Base-by-base conservation (phyloP, 2,329 filamentous ascomycete species). In the Tolypocladium tundrense region DNA sequence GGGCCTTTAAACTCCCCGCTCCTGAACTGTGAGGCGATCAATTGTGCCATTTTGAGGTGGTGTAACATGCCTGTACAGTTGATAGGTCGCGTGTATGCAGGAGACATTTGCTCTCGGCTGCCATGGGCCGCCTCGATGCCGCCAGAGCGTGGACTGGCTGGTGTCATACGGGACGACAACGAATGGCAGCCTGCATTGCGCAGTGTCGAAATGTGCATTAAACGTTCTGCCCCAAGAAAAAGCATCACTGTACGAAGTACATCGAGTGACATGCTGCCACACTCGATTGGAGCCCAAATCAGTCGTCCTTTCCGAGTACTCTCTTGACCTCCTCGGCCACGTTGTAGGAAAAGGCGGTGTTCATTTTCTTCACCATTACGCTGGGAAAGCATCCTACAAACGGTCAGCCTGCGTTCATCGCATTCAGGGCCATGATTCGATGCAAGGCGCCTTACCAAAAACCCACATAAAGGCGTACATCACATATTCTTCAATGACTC, bases 381-480 rank as follows among this genome's bases (percentile, higher is more conserved):
- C 48, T 48, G 8, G 63, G 60, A n/a, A 64, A 64, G 42, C 60
- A 60, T 19, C 63, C 63, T 64, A 27, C 3, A 3, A 27, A 10
- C 48, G 0, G 35, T 60, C 48, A 55, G 53, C 24, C 9, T n/a
- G 11, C 13, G 6, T 24, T n/a, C 24, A 10, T n/a, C 1, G 27
- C n/a, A 31, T 51, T 13, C 16, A 1, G 2, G 10, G 10, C 27
- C 3, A 33, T 5, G 16, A 11, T 50, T 35, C 2, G 10, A 14
- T 1, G 48, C 8, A 24, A 31, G 13, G 10, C 2, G 13, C 55
- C 63, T n/a, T 54, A 65, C 63, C 61, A 1, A 63, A 37, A 19
- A 63, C 39, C 56, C 59, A 60, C 57, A 65, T 56, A 16, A 61
- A 56, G 9, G 54, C 33, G 53, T 65, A 65, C 63, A 65, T 64